These are phyloP conservation scores for Trifolium fragiferum DNA, from an alignment of 306 rosid species.

Conservation along the genomic window DNA sequence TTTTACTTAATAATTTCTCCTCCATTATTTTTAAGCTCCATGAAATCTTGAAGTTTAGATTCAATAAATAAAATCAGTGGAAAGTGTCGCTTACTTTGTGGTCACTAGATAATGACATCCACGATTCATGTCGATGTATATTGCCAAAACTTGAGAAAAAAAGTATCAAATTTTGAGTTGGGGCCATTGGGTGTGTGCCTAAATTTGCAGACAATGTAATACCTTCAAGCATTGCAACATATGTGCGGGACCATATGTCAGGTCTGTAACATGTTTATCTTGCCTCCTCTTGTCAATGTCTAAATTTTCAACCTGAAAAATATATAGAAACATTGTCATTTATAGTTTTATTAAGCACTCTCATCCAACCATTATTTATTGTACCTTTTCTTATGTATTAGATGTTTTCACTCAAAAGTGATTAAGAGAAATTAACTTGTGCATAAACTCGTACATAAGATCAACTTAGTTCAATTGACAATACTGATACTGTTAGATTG, in stretches of 20 bases:
- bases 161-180: conserved; percentile 35
- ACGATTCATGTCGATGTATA: conserved; percentile 33
- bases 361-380: too few species aligned
- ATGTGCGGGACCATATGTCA: conserved; percentile 51
- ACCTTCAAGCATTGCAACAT: conserved; percentile 36
- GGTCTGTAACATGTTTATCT: conserved; percentile 43
- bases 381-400: too few species aligned
- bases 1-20: too few species aligned
- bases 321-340: background rate
- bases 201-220: conserved; percentile 42
- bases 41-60: background rate
- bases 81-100: background rate
- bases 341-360: background rate
- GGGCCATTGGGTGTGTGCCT: conserved; percentile 41
- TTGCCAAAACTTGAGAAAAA: conserved; percentile 10
- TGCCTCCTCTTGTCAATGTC: conserved; percentile 38
- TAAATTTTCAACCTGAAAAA: conserved; percentile 18
- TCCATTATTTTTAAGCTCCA: background rate
- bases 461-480: too few species aligned
- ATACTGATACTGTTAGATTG: too few species aligned
- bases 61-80: background rate
- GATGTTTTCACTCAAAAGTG: too few species aligned
- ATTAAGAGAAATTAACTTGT: too few species aligned
- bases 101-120: conserved; percentile 34
- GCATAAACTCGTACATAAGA: too few species aligned